A percentile compares a stretch with the other conserved stretches of the same genome.
phyloP scores from a whole-genome alignment of 2,329 filamentous ascomycete genomes.

The Myriosclerotinia scirpicola region DNA sequence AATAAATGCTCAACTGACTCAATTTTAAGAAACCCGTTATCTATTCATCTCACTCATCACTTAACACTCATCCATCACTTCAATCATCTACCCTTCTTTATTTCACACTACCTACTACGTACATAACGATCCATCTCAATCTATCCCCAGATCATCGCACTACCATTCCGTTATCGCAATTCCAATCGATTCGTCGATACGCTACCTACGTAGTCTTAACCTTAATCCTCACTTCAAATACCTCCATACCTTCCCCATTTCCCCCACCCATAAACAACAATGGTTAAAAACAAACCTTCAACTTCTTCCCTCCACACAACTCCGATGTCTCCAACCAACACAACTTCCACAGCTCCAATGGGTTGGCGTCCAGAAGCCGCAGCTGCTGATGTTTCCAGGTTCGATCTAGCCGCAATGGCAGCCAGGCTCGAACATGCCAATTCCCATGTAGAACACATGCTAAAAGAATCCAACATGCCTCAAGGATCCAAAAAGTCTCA shows the following conservation, averaged over 20 bases:
- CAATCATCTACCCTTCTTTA: neutral
- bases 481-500: neutral
- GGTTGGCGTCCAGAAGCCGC: too few species aligned
- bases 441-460: too few species aligned
- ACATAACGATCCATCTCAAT: neutral
- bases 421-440: too few species aligned
- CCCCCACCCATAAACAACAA: neutral
- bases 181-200: neutral
- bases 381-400: too few species aligned
- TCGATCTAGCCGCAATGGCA: too few species aligned
- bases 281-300: slow-evolving; percentile 9
- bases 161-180: slow-evolving; percentile 20
- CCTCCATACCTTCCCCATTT: neutral
- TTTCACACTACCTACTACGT: neutral
- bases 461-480: neutral
- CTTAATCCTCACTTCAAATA: neutral
- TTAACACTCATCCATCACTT: neutral
- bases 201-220: neutral
- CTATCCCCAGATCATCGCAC: neutral
- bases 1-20: neutral
- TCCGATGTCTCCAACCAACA: neutral
- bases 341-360: too few species aligned
- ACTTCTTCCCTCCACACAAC: neutral
- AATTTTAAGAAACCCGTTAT: too few species aligned
- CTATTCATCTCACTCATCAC: too few species aligned